Evolutionary conservation across 2,329 filamentous ascomycete genomes (phyloP), one percentile per base, ranked within the genome.

Genomic region (Nemania diffusa): DNA sequence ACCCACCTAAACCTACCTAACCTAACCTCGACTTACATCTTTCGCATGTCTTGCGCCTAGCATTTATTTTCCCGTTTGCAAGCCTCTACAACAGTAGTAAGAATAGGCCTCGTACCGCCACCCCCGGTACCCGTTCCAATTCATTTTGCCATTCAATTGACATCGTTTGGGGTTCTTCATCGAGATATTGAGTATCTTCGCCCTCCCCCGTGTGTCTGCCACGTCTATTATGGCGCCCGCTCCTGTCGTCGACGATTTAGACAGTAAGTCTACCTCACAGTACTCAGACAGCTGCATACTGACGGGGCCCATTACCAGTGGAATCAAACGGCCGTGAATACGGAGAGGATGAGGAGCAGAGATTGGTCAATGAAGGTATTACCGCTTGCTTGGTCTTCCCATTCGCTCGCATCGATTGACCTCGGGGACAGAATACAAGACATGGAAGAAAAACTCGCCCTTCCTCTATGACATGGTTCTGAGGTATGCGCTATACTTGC

Each of bases 391-490:
- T 37, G 13, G 20, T 40, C 44, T 15, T 59, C 15, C 7, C 2
- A 51, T 15, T 40, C 53, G 11, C 34, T 11, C 22, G 46, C 3
- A n/a, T 53, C 56, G 34, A 68, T 60, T 73, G 40, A 73, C 62
- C 26, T 20, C 20, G 20, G 37, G 3, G 5, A 34, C 74, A 94
- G 96, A 99, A 80, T 99, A 99, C 88, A 99, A 99, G 81, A 97
- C 95, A 72, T 99, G 96, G 96, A 99, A 99, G 87, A 99, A 99
- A 85, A 99, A 99, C 82, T 93, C 92, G 72, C 94, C 96, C 3
- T 98, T 98, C 78, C 91, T 99, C 74, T 99, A 99, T 80, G 96
- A 99, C 79, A 93, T 97, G 89, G 96, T 99, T 72, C 86, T 98
- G 71, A 94, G 90, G 90, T 90, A 80, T 72, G 72, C 62, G 17